These are phyloP conservation scores for Zygoascus sp. DNA, from an alignment of 1,139 yeast species.

Conservation along the genomic window DNA sequence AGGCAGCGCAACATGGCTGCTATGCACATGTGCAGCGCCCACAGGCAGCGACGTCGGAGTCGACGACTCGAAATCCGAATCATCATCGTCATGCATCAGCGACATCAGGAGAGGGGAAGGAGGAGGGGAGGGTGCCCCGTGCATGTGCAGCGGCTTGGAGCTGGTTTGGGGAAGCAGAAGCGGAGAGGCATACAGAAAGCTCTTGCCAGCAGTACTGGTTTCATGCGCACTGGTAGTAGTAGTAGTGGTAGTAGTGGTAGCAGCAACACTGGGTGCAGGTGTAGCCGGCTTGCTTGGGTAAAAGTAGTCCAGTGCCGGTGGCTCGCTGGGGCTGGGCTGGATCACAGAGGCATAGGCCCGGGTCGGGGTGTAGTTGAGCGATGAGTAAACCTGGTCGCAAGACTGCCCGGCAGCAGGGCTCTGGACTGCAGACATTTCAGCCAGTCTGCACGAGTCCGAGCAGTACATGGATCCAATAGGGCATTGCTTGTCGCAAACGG, in stretches of 20 bases:
- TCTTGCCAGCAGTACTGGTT: not conserved
- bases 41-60: constrained; percentile 24
- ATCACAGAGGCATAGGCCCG: not conserved
- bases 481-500: constrained; percentile 43
- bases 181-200: constrained; percentile 31
- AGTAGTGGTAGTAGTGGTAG: not conserved
- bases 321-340: constrained; percentile 1
- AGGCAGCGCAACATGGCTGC: constrained; percentile 5
- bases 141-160: constrained; percentile 8
- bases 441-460: constrained; percentile 36
- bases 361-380: constrained; percentile 13
- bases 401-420: constrained; percentile 10
- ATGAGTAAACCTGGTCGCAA: constrained; percentile 17
- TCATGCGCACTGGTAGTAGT: not conserved
- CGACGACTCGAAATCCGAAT: constrained; percentile 9
- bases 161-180: constrained; percentile 22
- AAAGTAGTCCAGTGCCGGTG: constrained; percentile 4
- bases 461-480: constrained; percentile 38
- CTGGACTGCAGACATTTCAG: constrained; percentile 10
- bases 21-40: constrained; percentile 14
- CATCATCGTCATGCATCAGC: constrained; percentile 7
- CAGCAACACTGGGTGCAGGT: constrained; percentile 1
- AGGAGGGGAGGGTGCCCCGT: constrained; percentile 19
- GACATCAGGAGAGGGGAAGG: constrained; percentile 15
- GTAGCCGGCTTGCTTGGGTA: constrained; percentile 1